phyloP scores from a whole-genome alignment of 768 basidiomycete species.

The Amanita thiersii region DNA sequence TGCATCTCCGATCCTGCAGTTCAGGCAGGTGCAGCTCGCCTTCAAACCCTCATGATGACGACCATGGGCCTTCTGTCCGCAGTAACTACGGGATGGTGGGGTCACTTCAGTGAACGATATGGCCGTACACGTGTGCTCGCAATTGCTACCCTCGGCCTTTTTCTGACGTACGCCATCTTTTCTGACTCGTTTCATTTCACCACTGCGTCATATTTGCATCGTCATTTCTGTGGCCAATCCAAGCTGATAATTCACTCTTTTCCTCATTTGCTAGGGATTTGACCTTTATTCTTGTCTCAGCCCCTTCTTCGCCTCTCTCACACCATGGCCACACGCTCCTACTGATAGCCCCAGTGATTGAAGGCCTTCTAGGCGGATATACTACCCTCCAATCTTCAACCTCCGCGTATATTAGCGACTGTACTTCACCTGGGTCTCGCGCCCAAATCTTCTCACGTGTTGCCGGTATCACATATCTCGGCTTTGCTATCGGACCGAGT shows the following conservation, averaged over 20 bases:
- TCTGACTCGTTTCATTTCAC: conserved; percentile 3
- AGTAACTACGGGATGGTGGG: conserved; percentile 88
- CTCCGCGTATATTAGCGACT: conserved; percentile 80
- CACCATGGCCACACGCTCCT: conserved; percentile 70
- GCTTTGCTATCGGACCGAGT: conserved; percentile 69
- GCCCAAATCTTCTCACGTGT: conserved; percentile 69
- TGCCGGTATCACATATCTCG: conserved; percentile 69
- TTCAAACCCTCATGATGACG: conserved; percentile 72
- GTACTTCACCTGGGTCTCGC: conserved; percentile 77
- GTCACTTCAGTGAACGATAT: conserved; percentile 67
- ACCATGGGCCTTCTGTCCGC: conserved; percentile 77
- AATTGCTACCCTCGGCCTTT: conserved; percentile 53
- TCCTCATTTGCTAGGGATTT: conserved; percentile 48
- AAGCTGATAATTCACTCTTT: conserved; percentile 8
- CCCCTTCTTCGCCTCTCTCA: conserved; percentile 50
- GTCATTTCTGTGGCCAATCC: no score
- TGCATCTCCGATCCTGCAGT: conserved; percentile 48
- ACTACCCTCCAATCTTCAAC: conserved; percentile 67
- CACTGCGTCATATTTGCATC: neutral
- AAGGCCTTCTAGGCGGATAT: conserved; percentile 82
- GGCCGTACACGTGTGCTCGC: conserved; percentile 78
- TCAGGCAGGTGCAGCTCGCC: conserved; percentile 58
- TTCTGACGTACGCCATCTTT: conserved; percentile 26
- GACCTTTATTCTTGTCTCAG: conserved; percentile 76
- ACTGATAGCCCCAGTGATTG: conserved; percentile 70